Base-by-base conservation (phyloP, 768 basidiomycete species). In the Leucogyrophana mollusca region DNA sequence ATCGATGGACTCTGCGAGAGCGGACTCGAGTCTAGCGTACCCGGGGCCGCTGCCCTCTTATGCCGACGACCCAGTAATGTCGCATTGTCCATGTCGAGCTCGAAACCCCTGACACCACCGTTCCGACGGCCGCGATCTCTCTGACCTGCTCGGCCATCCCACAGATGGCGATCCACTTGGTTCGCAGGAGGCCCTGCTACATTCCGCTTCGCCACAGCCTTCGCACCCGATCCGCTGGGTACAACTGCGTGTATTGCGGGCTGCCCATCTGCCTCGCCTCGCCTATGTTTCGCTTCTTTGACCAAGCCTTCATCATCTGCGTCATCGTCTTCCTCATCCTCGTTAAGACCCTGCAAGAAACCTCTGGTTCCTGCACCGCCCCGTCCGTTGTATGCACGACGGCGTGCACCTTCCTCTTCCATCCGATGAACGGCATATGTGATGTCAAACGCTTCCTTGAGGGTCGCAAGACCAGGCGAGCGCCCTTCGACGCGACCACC, bases 361-460 rank as follows among this genome's bases (percentile, higher is more conserved):
- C 89, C 89, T 41, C 82, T 78, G 3, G 71, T 70, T 17, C 93
- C 94, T 0, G 83, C 87, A 22, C 87, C 91, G 14, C 85, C 86
- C 3, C 80, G 77, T 9, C 83, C 86, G 45, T 88, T 84, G 67
- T 87, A 88, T 37, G 87, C 91, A 20, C 89, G 79, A 41, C 91
- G 74, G 45, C 90, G 78, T 0, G 89, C 90, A 11, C 94, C 95
- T 67, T 99, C 96, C 66, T 99, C 96, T 64, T 97, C 95, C 95
- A 98, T 98, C 14, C 95, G 85, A 66, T 99, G 96, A 0, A 99
- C 96, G 3, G 96, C 95, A 65, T 97, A 97, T 2, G 96, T 95
- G 60, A 99, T 87, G 65, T 99, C 96, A 67, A 99, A 98, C 3
- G 96, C 94, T 63, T 98, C 96, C 61, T 96, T 98, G 65, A 99